These are phyloP conservation scores for Kwoniella shivajii DNA, from an alignment of 1,284 basidiomycete genomes.

Conservation along the genomic window DNA sequence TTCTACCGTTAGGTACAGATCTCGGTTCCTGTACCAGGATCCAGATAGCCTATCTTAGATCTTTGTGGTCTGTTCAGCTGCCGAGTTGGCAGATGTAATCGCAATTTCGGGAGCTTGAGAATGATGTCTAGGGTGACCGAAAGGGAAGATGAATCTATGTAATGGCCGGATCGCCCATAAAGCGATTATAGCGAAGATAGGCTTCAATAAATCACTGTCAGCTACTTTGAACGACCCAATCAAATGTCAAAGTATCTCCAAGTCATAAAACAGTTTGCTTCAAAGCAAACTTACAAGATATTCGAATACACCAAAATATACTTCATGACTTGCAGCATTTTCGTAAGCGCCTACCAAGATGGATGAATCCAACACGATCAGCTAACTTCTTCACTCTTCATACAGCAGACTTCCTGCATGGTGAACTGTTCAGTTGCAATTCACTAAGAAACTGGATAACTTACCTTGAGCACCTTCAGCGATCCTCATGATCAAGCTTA, in stretches of 20 bases:
- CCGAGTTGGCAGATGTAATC: no score
- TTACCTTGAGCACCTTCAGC: constrained; percentile 36
- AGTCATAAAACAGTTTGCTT: not conserved
- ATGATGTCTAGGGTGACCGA: constrained; percentile 6
- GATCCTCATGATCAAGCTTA: constrained; percentile 34
- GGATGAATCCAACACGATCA: not conserved
- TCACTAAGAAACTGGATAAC: no score
- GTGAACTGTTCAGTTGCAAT: no score
- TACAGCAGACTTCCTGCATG: not conserved
- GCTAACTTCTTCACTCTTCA: not conserved
- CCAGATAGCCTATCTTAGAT: no score
- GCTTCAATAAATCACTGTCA: not conserved
- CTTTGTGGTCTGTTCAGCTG: no score
- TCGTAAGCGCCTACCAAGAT: constrained; percentile 25
- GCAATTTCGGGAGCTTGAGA: constrained; percentile 19
- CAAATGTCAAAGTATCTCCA: not conserved
- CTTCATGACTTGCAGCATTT: constrained; percentile 28
- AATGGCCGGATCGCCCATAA: constrained; percentile 37
- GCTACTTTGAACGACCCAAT: not conserved
- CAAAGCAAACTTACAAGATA: constrained; percentile 10
- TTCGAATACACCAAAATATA: constrained; percentile 36
- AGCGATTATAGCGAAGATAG: constrained; percentile 31
- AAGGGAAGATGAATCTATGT: constrained; percentile 35
- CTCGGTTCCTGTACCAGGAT: no score
- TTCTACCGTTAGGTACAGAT: no score